Evolutionary conservation across 2,329 filamentous ascomycete genomes (phyloP).

Genomic region (Remersonia thermophila): DNA sequence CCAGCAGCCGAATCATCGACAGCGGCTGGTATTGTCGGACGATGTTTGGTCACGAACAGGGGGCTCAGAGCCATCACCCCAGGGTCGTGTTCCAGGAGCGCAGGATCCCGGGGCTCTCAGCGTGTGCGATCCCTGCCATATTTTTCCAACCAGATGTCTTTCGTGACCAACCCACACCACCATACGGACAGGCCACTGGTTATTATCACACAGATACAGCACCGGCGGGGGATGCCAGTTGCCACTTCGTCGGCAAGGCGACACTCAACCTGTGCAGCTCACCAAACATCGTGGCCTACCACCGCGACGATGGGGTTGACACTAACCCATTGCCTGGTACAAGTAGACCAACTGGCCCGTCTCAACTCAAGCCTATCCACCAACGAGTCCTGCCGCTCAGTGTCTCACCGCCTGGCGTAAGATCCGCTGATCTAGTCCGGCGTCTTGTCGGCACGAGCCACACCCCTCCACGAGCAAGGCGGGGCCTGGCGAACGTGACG

Average conservation of each 20-base stretch:
- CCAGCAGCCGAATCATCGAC: constrained; percentile 9
- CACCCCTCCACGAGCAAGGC: constrained; percentile 11
- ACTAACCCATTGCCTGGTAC: no score
- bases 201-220: no score
- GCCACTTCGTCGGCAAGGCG: no score
- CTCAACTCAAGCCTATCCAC: no score
- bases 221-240: no score
- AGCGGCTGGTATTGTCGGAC: no score
- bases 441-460: constrained; percentile 12
- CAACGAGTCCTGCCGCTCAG: no score
- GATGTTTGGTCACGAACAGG: neutral
- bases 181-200: constrained; percentile 8
- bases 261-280: neutral
- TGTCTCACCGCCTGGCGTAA: constrained; percentile 7
- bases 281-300: no score
- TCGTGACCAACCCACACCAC: constrained; percentile 12
- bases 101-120: constrained; percentile 11
- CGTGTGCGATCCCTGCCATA: constrained; percentile 12
- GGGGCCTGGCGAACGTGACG: constrained; percentile 12
- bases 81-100: neutral
- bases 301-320: no score
- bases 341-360: no score
- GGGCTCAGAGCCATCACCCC: constrained; percentile 10
- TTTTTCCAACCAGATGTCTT: constrained; percentile 14
- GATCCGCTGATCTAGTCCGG: constrained; percentile 8